These are phyloP conservation scores for Penicillium mononematosum DNA, from an alignment of 495 filamentous ascomycete genomes.

Conservation along the genomic window DNA sequence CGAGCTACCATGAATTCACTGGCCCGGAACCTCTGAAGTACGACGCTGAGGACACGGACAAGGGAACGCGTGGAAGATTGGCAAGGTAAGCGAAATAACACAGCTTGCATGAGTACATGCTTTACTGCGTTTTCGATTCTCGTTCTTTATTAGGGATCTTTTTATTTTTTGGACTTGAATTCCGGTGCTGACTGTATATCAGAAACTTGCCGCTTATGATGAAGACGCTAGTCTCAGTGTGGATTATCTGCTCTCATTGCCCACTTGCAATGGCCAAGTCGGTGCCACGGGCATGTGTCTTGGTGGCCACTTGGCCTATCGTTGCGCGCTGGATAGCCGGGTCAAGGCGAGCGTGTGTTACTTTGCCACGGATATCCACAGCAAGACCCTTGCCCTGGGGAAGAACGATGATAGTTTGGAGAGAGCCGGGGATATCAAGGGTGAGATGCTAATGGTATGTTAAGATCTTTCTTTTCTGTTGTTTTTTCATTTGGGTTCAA, in stretches of 20 bases:
- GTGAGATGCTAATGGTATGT: constrained; percentile 67
- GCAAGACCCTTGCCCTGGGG: constrained; percentile 65
- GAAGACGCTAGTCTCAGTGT: constrained; percentile 78
- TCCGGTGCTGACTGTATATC: constrained; percentile 12
- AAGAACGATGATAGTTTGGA: constrained; percentile 66
- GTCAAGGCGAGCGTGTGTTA: constrained; percentile 79
- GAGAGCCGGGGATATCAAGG: constrained; percentile 70
- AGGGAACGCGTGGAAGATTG: constrained; percentile 81
- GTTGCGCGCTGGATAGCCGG: constrained; percentile 75
- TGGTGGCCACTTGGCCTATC: constrained; percentile 84
- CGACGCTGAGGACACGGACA: constrained; percentile 83
- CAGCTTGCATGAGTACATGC: neutral
- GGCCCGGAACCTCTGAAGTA: constrained; percentile 82
- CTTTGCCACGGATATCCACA: constrained; percentile 92
- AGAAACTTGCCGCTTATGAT: constrained; percentile 86
- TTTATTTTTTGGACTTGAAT: neutral
- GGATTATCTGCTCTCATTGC: constrained; percentile 67
- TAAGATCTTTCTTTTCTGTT: constrained; percentile 1
- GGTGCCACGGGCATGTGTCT: constrained; percentile 95
- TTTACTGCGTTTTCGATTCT: neutral
- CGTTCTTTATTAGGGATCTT: neutral
- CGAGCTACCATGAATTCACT: constrained; percentile 90
- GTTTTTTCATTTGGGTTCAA: constrained; percentile 4
- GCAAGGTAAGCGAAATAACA: constrained; percentile 54
- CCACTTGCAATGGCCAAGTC: constrained; percentile 81